These are phyloP conservation scores for barley (Hordeum vulgare) DNA, from an alignment of 176 grass and related monocot genomes.

Conservation along the genomic window DNA sequence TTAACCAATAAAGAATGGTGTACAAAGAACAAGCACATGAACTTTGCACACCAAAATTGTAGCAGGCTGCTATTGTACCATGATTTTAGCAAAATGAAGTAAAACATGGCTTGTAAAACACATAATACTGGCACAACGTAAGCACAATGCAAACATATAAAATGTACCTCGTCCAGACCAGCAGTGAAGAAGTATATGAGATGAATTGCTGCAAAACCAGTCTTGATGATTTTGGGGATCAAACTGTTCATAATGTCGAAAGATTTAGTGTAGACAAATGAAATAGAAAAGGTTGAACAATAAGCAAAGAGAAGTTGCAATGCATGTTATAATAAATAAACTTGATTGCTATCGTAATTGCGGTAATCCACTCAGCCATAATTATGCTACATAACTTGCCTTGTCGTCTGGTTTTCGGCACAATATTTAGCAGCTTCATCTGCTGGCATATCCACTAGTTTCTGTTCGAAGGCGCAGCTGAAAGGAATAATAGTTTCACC, in stretches of 20 bases:
- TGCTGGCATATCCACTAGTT: conserved; percentile 83
- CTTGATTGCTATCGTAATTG: no score
- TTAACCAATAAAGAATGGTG: no score
- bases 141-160: conserved; percentile 6
- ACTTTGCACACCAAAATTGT: neutral
- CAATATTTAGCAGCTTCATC: conserved; percentile 99
- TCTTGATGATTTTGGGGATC: conserved; percentile 93
- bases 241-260: conserved; percentile 44
- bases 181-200: conserved; percentile 99
- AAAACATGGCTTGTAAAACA: neutral
- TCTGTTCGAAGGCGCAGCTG: conserved; percentile 84
- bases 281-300: neutral
- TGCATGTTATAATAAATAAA: neutral
- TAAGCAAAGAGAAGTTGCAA: neutral
- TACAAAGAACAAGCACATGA: neutral
- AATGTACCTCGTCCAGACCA: conserved; percentile 90
- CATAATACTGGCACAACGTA: neutral
- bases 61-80: neutral
- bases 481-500: conserved; percentile 90
- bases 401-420: conserved; percentile 66
- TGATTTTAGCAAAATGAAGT: neutral
- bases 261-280: conserved; percentile 2
- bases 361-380: no score
- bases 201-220: conserved; percentile 95
- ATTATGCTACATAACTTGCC: conserved; percentile 20